These are phyloP conservation scores for Colletotrichum sp. DNA, from an alignment of 2,329 filamentous ascomycete species.

Conservation along the genomic window DNA sequence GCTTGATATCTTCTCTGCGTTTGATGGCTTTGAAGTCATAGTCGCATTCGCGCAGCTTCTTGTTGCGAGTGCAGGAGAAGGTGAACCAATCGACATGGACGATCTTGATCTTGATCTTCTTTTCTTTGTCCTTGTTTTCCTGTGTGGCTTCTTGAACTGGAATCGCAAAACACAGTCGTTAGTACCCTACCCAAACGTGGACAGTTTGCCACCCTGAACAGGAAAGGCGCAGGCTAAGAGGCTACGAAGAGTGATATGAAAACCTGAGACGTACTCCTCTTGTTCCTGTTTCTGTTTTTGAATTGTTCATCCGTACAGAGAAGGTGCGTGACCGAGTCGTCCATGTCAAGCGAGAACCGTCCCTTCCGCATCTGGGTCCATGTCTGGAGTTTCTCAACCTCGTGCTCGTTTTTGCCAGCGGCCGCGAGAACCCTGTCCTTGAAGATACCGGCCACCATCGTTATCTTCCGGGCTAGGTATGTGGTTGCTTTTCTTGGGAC, in stretches of 20 bases:
- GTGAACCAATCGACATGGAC: conserved; percentile 60
- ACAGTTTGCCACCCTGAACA: neutral
- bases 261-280: neutral
- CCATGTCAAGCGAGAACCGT: conserved; percentile 54
- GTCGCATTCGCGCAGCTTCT: conserved; percentile 35
- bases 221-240: neutral
- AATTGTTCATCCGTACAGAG: conserved; percentile 70
- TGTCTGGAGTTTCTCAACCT: conserved; percentile 60
- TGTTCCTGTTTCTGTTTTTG: conserved; percentile 32
- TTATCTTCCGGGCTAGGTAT: neutral
- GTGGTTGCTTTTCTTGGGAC: neutral
- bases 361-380: conserved; percentile 74
- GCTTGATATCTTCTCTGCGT: conserved; percentile 29
- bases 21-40: conserved; percentile 41
- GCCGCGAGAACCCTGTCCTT: conserved; percentile 58
- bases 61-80: conserved; percentile 39
- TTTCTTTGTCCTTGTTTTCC: conserved; percentile 24
- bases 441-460: conserved; percentile 46
- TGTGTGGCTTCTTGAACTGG: conserved; percentile 42
- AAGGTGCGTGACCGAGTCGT: conserved; percentile 71
- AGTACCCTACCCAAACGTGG: neutral
- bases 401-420: conserved; percentile 57
- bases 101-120: conserved; percentile 39
- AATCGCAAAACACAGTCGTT: neutral
- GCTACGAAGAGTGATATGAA: neutral